Evolutionary conservation across 371 early-diverging fungal species (phyloP), one percentile per base, ranked within the genome.

Genomic region (Enterospora canceri): DNA sequence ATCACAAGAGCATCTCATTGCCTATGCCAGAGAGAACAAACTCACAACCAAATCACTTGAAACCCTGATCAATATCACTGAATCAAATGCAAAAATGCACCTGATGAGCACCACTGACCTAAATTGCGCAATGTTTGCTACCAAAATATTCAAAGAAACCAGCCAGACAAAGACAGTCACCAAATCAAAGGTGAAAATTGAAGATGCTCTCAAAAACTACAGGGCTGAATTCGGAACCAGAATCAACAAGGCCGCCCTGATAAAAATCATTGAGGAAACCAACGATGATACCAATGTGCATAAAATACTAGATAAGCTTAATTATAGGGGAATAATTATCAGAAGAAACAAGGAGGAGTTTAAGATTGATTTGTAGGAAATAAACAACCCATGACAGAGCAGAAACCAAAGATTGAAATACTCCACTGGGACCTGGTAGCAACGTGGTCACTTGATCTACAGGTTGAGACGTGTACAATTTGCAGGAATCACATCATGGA

Each of bases 401-500:
- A 40, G 8, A 40, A 40, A 40, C 62, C 73, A 55, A 56, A 55
- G 30, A 77, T 79, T 33, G 40, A 71, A 63, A 28, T 79, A 26
- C 54, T 54, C 19, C 61, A 56, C n/a, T 72, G 69, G 59, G 74
- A 71, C 34, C 59, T 76, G n/a, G 79, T 82, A 15, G 80, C 68
- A n/a, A 28, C 74, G 0, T 82, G 82, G 82, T 78, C 82, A 32
- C 65, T 75, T 0, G 95, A 97, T 80, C 92, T 92, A 83, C 89
- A 89, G 33, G 92, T 94, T 15, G 96, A 95, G 77, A 93, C 91
- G 80, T 97, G 98, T 76, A 95, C 98, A 67, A 97, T 97, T 79
- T 97, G 98, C 83, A 87, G 96, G 75, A 96, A 96, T 81, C 94
- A 95, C 81, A 97, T 93, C 79, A 95, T 95, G 96, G 98, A 97